Base-by-base conservation (phyloP, 148 eudicot species). In the Rhododendron kiyosumense region DNA sequence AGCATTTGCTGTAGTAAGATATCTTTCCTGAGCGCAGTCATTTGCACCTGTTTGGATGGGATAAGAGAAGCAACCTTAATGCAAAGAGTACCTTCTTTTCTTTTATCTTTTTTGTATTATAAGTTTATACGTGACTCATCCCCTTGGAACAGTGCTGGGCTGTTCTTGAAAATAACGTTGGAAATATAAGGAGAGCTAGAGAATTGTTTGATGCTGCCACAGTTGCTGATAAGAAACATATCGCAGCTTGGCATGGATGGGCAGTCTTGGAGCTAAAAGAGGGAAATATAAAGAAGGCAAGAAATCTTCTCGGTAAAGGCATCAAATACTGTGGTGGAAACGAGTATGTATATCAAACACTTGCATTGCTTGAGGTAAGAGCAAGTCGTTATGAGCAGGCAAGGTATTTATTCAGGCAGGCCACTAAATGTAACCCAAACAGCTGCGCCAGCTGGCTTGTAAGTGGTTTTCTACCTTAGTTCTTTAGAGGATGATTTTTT, bases 361-460 rank as follows among this genome's bases (percentile, higher is more conserved):
- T 97, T 49, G 99, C 99, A 0, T 87, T 94, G 83, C 98, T 97
- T 82, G 99, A 97, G 89, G 96, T 94, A 81, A 94, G 87, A 93
- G 98, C 99, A 79, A 92, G 92, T 79, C 91, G 99, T 76, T 91
- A 86, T 86, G 98, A 95, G 89, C 95, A 92, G 85, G 99, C 99
- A 20, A 92, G 95, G 34, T 94, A 93, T 87, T 89, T 97, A 88
- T 97, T 97, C 93, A 91, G 88, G 89, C 98, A 93, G 88, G 99
- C 99, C 28, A 95, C 98, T 28, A 94, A 88, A 85, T 95, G 93
- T 82, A 97, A 97, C 82, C 98, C 98, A 17, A 93, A 90, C 87
- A 97, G 99, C 85, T 97, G 99, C 91, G 98, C 99, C 82, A 95
- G 99, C 87, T 97, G 99, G 99, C 99, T 97, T 67, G 99, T 97